Evolutionary conservation across 2,329 filamentous ascomycete genomes (phyloP).

Genomic region (Fusarium proliferatum): DNA sequence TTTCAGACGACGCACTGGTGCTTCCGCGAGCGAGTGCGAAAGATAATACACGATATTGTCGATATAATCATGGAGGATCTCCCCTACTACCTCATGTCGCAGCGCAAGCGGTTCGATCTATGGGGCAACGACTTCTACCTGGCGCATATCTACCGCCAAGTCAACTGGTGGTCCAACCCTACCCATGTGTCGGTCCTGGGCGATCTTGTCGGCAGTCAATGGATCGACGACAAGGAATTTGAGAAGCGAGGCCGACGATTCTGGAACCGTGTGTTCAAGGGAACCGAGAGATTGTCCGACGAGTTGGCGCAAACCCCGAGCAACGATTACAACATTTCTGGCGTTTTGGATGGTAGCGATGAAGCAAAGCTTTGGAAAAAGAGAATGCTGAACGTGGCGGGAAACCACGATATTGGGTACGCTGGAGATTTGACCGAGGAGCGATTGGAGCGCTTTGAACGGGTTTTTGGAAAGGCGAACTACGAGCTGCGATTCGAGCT

Average conservation of each 20-base stretch:
- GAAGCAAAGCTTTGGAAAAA: constrained; percentile 71
- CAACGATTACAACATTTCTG: constrained; percentile 62
- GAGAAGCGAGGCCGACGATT: constrained; percentile 76
- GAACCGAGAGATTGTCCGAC: constrained; percentile 71
- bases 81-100: constrained; percentile 71
- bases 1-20: constrained; percentile 59
- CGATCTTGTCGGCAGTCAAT: constrained; percentile 93
- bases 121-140: constrained; percentile 96
- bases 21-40: constrained; percentile 63
- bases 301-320: constrained; percentile 62
- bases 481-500: constrained; percentile 85
- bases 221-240: constrained; percentile 91
- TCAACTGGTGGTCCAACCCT: constrained; percentile 85
- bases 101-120: constrained; percentile 85
- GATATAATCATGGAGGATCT: constrained; percentile 76
- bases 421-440: constrained; percentile 86
- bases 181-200: constrained; percentile 91
- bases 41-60: constrained; percentile 67
- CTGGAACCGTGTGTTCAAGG: constrained; percentile 84
- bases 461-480: constrained; percentile 85
- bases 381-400: constrained; percentile 87
- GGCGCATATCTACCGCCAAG: constrained; percentile 86
- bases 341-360: constrained; percentile 58
- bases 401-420: constrained; percentile 97
- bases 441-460: constrained; percentile 83